Evolutionary conservation across 225 moss, liverwort and hornwort genomes (phyloP).

Genomic region (Neckera pumila): DNA sequence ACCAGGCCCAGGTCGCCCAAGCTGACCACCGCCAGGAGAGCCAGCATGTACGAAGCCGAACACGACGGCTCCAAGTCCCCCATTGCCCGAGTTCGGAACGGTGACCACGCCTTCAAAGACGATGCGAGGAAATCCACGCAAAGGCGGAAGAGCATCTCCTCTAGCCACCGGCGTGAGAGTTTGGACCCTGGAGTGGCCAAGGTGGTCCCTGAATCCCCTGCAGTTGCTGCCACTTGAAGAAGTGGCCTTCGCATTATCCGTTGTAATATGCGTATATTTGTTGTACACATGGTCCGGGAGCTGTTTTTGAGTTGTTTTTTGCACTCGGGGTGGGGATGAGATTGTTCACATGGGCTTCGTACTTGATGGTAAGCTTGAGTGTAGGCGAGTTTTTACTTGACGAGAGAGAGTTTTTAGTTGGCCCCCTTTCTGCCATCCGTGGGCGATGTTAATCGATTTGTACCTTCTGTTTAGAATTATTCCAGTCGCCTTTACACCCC

Average conservation of each 20-base stretch:
- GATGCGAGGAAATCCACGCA: conserved; percentile 43
- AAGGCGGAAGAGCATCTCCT: conserved; percentile 10
- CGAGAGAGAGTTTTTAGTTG: not conserved
- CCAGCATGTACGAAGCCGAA: conserved; percentile 41
- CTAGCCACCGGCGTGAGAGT: conserved; percentile 13
- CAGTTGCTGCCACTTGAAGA: not conserved
- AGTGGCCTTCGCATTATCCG: not conserved
- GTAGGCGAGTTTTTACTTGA: not conserved
- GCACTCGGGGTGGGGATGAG: not conserved
- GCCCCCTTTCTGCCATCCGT: not conserved
- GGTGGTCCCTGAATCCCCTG: conserved; percentile 8
- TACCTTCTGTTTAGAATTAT: not conserved
- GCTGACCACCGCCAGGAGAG: conserved; percentile 28
- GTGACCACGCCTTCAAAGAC: conserved; percentile 46
- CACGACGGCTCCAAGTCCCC: conserved; percentile 46
- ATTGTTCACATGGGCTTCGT: not conserved
- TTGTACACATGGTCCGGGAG: not conserved
- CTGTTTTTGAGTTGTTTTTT: not conserved
- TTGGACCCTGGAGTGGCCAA: conserved; percentile 22
- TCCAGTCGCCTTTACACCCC: not conserved
- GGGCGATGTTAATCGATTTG: not conserved
- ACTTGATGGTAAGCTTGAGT: not conserved
- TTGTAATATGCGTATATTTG: not conserved
- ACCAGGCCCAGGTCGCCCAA: conserved; percentile 31
- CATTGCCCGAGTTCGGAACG: conserved; percentile 20